These are phyloP conservation scores for Tulasnella sp. DNA, from an alignment of 768 basidiomycete genomes.

Conservation along the genomic window DNA sequence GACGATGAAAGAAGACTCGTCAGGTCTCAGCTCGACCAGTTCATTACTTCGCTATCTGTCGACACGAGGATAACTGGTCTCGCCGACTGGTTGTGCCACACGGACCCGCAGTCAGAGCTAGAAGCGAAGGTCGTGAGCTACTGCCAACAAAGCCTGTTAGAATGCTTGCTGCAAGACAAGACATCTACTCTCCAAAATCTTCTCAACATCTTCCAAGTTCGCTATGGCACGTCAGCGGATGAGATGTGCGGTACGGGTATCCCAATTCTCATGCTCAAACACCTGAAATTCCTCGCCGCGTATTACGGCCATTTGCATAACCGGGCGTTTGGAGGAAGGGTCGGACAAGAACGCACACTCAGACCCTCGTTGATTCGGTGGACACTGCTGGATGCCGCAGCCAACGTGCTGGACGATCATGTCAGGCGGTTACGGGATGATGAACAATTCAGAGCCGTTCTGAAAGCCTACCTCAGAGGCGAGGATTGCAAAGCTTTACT, in stretches of 20 bases:
- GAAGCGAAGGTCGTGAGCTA: conserved; percentile 67
- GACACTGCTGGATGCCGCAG: conserved; percentile 37
- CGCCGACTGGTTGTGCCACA: conserved; percentile 74
- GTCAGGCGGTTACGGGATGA: conserved; percentile 34
- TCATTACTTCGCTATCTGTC: conserved; percentile 86
- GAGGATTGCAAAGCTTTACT: conserved; percentile 29
- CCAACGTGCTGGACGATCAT: conserved; percentile 31
- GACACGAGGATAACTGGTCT: conserved; percentile 78
- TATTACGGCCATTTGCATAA: conserved; percentile 83
- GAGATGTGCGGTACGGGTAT: conserved; percentile 55
- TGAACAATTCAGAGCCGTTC: conserved; percentile 26
- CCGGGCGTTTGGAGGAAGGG: conserved; percentile 70
- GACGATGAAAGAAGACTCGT: conserved; percentile 68
- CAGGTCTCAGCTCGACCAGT: conserved; percentile 75
- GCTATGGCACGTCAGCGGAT: conserved; percentile 64
- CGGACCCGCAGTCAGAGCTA: conserved; percentile 50
- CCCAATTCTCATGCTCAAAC: conserved; percentile 67
- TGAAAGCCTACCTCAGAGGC: conserved; percentile 37
- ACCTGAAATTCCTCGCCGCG: conserved; percentile 61
- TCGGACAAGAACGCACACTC: conserved; percentile 57
- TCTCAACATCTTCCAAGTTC: conserved; percentile 61
- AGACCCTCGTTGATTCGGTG: conserved; percentile 66
- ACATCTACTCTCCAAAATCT: conserved; percentile 75
- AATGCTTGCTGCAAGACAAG: conserved; percentile 92
- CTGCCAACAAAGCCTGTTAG: conserved; percentile 75